These are phyloP conservation scores for Histomonas meleagridis DNA, from an alignment of 208 protist species.

Conservation along the genomic window DNA sequence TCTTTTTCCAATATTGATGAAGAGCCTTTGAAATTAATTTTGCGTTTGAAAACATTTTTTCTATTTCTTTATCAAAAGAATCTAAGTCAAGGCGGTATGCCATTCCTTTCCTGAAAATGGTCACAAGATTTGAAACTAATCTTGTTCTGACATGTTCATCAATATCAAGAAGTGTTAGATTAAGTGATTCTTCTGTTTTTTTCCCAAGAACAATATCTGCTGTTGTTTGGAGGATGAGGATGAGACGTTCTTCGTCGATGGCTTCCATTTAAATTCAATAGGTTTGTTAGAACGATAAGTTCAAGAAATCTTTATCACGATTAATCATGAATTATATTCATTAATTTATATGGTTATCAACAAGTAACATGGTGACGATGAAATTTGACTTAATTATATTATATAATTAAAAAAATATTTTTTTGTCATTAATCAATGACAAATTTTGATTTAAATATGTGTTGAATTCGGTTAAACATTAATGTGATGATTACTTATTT, in stretches of 20 bases:
- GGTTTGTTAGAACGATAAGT: too few species aligned
- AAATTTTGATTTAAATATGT: too few species aligned
- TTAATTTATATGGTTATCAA: too few species aligned
- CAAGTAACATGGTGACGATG: too few species aligned
- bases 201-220: conserved; percentile 15
- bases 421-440: too few species aligned
- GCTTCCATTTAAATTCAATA: conserved; percentile 33
- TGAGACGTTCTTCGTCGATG: not conserved
- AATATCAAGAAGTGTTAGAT: not conserved
- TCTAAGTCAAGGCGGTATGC: not conserved
- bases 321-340: too few species aligned
- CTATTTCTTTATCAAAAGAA: not conserved
- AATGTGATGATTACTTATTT: too few species aligned
- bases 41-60: not conserved
- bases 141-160: not conserved
- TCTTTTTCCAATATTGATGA: not conserved
- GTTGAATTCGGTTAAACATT: too few species aligned
- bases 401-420: too few species aligned
- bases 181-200: not conserved
- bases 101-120: not conserved
- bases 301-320: too few species aligned
- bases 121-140: not conserved
- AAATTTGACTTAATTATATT: too few species aligned
- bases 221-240: not conserved
- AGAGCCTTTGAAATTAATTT: not conserved